Evolutionary conservation across 2,329 filamentous ascomycete genomes (phyloP).

Genomic region (Mollisiaceae sp.): DNA sequence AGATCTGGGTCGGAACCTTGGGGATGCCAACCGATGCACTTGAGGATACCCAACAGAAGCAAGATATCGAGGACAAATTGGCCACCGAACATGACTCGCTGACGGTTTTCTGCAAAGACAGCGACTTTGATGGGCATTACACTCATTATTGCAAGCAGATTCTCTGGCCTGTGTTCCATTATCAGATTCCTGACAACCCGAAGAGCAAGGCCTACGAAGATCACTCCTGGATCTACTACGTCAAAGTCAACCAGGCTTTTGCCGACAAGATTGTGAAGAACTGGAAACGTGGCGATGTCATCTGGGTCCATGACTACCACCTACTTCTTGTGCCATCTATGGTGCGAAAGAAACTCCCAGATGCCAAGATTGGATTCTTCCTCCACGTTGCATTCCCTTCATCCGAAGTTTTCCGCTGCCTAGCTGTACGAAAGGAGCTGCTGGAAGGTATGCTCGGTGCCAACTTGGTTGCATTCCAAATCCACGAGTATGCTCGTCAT

Average conservation of each 20-base stretch:
- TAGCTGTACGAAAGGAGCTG: slow-evolving; percentile 84
- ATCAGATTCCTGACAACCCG: slow-evolving; percentile 95
- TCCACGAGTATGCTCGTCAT: slow-evolving; percentile 89
- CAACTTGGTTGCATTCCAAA: slow-evolving; percentile 93
- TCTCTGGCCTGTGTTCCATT: slow-evolving; percentile 96
- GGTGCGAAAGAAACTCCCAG: slow-evolving; percentile 87
- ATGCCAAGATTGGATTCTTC: slow-evolving; percentile 96
- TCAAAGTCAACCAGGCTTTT: slow-evolving; percentile 90
- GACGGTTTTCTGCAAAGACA: slow-evolving; percentile 85
- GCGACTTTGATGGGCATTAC: slow-evolving; percentile 94
- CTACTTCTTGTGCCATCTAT: slow-evolving; percentile 86
- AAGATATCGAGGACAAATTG: slow-evolving; percentile 82
- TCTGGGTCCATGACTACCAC: slow-evolving; percentile 98
- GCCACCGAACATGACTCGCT: slow-evolving; percentile 83
- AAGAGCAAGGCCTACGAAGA: slow-evolving; percentile 99
- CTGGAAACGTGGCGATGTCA: slow-evolving; percentile 90
- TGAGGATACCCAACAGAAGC: slow-evolving; percentile 72
- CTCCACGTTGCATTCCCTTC: slow-evolving; percentile 94
- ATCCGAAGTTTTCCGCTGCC: slow-evolving; percentile 91
- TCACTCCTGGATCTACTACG: slow-evolving; percentile 95
- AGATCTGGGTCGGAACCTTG: slow-evolving; percentile 89
- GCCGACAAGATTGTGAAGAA: slow-evolving; percentile 88
- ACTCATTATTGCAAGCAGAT: slow-evolving; percentile 97
- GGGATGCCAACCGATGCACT: slow-evolving; percentile 94
- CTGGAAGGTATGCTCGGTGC: slow-evolving; percentile 92